Conservation (phyloP, 176 grass and related monocot species). For the Eremochloa ophiuroides region DNA sequence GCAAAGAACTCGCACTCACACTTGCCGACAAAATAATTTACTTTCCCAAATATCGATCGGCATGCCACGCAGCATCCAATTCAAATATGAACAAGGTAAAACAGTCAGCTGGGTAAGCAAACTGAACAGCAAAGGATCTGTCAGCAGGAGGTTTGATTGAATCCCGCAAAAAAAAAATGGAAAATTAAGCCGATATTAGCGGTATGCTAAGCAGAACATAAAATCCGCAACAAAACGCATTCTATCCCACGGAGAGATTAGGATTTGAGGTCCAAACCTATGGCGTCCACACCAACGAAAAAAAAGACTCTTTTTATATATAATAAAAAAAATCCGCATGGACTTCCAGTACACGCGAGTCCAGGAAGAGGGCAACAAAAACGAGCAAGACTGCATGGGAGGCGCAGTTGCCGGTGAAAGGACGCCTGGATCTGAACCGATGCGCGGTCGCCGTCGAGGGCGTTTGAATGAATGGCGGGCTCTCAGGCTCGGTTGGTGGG, state of each 20-base stretch:
- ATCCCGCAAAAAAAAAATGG: background rate
- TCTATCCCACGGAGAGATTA: background rate
- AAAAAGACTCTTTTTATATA: background rate
- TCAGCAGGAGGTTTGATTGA: background rate
- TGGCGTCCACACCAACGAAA: background rate
- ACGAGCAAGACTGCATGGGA: background rate
- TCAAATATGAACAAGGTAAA: background rate
- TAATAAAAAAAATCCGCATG: background rate
- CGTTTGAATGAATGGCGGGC: background rate
- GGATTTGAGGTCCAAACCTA: background rate
- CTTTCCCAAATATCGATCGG: background rate
- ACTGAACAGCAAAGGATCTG: background rate
- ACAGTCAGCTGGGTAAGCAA: background rate
- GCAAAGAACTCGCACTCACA: constrained; percentile 24
- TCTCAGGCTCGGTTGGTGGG: background rate
- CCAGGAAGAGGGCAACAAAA: background rate
- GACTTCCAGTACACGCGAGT: background rate
- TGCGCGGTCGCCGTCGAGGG: background rate
- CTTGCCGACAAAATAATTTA: constrained; percentile 27
- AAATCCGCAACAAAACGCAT: background rate
- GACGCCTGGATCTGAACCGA: constrained; percentile 21
- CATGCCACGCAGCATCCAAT: background rate
- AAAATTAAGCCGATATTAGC: background rate
- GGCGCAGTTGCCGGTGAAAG: background rate
- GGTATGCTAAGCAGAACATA: background rate